Base-by-base conservation (phyloP, 306 rosid genomes). In the Vigna reflexopilosa region DNA sequence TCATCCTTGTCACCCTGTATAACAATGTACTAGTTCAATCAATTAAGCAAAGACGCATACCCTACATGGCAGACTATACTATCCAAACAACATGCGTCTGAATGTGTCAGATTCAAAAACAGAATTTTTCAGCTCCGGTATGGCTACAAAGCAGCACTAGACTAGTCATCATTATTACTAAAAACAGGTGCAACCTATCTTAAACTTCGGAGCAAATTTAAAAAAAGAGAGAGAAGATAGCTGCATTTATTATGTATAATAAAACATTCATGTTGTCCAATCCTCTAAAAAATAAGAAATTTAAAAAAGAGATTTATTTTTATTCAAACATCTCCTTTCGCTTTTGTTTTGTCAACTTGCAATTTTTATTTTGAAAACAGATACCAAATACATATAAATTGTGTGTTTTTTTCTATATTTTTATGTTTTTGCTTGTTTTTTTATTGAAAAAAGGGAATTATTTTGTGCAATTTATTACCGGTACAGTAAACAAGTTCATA, bases 1-100 rank as follows among this genome's bases (percentile, higher is more conserved):
- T 90, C 93, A 63, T 94, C 97, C 86, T 81, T 91, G 77, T 90
- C 97, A 26, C 90, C 94, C 98, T 91, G 86, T 47, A 84, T 73
- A 70, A 63, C 47, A n/a, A 38, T 61, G 12, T 45, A 67, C 54
- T 74, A 44, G 75, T 71, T 50, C 56, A 59, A 22, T 32, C 68
- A 28, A 78, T 30, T 45, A 56, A 55, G 81, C 76, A 55, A 9
- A 2, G 19, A 19, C n/a, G 57, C 36, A 4, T 55, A 30, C 45
- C 59, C 17, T 2, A 11, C 69, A 13, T 58, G 17, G 47, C 49
- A 57, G 22, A 67, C 19, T 68, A 36, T 26, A 30, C 34, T 4
- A 30, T 30, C 34, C 73, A 62, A 17, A 10, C 3, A 16, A 13
- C 13, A 50, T 13, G 20, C 45, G 19, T 17, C 24, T 15, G 26